Base-by-base conservation (phyloP, 805 yeast species). In the Ogataea nakhonphanomensis region DNA sequence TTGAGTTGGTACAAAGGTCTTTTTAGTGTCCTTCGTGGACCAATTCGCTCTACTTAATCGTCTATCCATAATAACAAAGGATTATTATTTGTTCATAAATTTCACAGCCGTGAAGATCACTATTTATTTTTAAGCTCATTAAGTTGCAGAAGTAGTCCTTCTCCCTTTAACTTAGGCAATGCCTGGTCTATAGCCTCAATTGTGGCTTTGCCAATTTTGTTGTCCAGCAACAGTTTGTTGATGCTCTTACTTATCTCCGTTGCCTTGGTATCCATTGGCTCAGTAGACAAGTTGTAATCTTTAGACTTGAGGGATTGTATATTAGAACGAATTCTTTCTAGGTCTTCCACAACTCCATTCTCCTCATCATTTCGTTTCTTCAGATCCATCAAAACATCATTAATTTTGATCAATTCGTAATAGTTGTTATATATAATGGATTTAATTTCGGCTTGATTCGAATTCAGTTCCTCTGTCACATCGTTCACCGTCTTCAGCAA, bases 391-490 rank as follows among this genome's bases (percentile, higher is more conserved):
- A 83, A 60, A 3, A 81, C 73, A 33, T 79, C 76, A 50, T 78
- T 81, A 43, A 83, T 73, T 51, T 80, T 79, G 53, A 83, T 81
- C 48, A 83, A 63, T 45, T 83, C 90, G 57, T 78, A 81, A 66
- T 83, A 83, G 53, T 83, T 83, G 58, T 83, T 85, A 59, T 83
- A 83, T 8, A 83, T 79, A 30, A 83, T 81, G 22, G 84, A 76
- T 51, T 83, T 83, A 47, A 81, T 80, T 33, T 76, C 78, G 51
- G 77, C 73, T 44, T 77, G 79, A 37, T 73, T 77, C 11, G 74
- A 58, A 43, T 74, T 76, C 41, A 78, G 62, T 37, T 68, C 66
- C 23, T 66, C 66, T 17, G 71, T 67, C 7, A 76, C 65, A 8
- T 48, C 55, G 43, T 68, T 69, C n/a, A 69, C 70, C n/a, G 57